A percentile compares a stretch with the other conserved stretches of the same genome.
These are phyloP conservation scores for Aureobasidium leucospermi DNA, from an alignment of 2,329 filamentous ascomycete genomes.

Conservation along the genomic window DNA sequence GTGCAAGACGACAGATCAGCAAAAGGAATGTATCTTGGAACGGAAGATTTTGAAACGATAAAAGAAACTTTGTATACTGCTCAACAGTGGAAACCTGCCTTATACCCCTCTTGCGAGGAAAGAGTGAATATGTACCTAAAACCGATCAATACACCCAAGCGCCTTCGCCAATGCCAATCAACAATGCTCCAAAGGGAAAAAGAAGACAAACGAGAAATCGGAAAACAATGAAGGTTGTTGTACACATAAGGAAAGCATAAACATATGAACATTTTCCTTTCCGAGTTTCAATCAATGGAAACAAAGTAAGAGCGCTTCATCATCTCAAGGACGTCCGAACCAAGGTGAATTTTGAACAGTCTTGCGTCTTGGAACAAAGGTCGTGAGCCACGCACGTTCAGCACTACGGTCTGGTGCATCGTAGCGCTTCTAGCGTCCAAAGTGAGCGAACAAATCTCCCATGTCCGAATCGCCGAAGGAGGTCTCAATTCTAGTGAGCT, in stretches of 20 bases:
- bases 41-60: too few species aligned
- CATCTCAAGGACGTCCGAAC: neutral
- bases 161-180: conserved; percentile 8
- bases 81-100: neutral
- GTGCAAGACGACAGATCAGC: too few species aligned
- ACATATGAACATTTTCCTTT: neutral
- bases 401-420: neutral
- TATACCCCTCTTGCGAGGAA: neutral
- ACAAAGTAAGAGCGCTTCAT: too few species aligned
- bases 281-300: too few species aligned
- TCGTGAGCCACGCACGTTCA: neutral
- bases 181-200: neutral
- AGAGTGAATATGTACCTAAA: neutral
- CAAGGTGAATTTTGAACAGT: neutral
- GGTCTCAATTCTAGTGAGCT: conserved; percentile 11
- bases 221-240: neutral
- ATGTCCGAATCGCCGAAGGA: conserved; percentile 9
- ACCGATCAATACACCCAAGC: neutral
- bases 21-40: too few species aligned
- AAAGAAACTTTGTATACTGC: too few species aligned
- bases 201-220: neutral
- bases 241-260: neutral
- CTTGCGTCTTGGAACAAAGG: neutral
- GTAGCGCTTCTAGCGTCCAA: conserved; percentile 11
- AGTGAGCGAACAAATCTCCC: conserved; percentile 5